Evolutionary conservation across 2,329 filamentous ascomycete genomes (phyloP).

Genomic region (Neofusicoccum kwambonambiense): DNA sequence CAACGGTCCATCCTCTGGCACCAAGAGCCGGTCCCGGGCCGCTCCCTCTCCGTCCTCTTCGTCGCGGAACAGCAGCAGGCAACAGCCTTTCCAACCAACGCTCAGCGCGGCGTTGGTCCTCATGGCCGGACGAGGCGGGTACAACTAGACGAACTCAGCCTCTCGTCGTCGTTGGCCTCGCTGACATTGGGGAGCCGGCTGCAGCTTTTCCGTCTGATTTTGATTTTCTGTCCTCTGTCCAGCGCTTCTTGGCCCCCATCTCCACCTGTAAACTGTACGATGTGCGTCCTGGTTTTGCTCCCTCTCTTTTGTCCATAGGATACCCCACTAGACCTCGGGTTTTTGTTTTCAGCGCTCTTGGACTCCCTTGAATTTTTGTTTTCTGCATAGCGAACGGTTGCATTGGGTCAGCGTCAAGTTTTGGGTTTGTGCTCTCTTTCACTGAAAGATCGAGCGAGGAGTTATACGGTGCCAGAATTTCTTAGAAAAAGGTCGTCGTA

Average conservation of each 20-base stretch:
- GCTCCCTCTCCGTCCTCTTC: neutral
- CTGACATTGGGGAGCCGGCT: neutral
- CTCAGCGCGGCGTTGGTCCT: neutral
- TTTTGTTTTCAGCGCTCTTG: neutral
- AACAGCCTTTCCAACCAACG: neutral
- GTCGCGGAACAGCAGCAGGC: neutral
- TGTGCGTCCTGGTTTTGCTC: neutral
- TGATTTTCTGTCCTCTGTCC: neutral
- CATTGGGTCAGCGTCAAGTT: neutral
- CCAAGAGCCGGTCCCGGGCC: neutral
- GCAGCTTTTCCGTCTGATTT: neutral
- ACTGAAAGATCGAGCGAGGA: neutral
- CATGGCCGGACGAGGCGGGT: constrained; percentile 23
- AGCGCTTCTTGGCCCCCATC: neutral
- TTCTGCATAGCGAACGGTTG: constrained; percentile 16
- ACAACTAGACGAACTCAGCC: constrained; percentile 22
- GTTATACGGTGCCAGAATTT: neutral
- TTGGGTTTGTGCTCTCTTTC: neutral
- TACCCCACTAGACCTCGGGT: neutral
- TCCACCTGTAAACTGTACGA: constrained; percentile 2
- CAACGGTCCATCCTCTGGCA: constrained; percentile 16
- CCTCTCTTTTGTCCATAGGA: neutral
- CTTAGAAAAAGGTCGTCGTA: neutral
- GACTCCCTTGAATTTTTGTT: neutral
- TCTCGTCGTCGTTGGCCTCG: neutral